These are phyloP conservation scores for Zymoseptoria crescenta DNA, from an alignment of 2,329 filamentous ascomycete genomes.

Conservation along the genomic window DNA sequence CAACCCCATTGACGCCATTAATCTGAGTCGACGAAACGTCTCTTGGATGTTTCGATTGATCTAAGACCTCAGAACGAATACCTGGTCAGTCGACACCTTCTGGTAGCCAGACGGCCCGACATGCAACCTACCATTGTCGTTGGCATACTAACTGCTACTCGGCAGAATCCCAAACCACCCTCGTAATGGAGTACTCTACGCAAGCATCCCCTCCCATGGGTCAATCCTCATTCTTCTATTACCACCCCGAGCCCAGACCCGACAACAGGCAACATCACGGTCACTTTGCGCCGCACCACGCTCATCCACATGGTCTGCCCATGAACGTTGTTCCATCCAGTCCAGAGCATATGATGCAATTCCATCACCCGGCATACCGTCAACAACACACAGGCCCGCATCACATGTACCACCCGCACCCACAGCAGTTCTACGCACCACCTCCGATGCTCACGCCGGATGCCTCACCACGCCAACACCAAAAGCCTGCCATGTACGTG, in stretches of 20 bases:
- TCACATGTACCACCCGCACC: constrained; percentile 33
- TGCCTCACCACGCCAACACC: constrained; percentile 64
- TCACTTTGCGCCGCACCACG: constrained; percentile 56
- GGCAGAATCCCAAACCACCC: constrained; percentile 7
- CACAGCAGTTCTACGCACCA: constrained; percentile 44
- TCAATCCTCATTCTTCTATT: constrained; percentile 79
- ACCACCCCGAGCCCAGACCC: constrained; percentile 65
- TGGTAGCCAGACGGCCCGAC: constrained; percentile 12
- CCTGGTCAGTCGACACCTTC: constrained; percentile 11
- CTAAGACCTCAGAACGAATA: constrained; percentile 8
- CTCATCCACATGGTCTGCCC: constrained; percentile 42
- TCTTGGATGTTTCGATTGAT: constrained; percentile 14
- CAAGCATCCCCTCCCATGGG: constrained; percentile 49
- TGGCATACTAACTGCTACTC: constrained; percentile 14
- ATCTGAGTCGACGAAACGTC: constrained; percentile 11
- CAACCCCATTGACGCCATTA: constrained; percentile 11
- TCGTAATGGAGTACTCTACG: constrained; percentile 32
- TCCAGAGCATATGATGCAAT: constrained; percentile 39
- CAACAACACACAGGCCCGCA: constrained; percentile 26
- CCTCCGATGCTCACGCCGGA: constrained; percentile 63
- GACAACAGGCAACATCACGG: constrained; percentile 63
- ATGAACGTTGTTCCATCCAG: constrained; percentile 38
- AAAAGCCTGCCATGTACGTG: constrained; percentile 66
- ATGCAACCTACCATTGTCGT: constrained; percentile 4
- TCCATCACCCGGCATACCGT: constrained; percentile 45